These are phyloP conservation scores for Alternaria novae-zelandiae DNA, from an alignment of 2,329 filamentous ascomycete genomes.

Conservation along the genomic window DNA sequence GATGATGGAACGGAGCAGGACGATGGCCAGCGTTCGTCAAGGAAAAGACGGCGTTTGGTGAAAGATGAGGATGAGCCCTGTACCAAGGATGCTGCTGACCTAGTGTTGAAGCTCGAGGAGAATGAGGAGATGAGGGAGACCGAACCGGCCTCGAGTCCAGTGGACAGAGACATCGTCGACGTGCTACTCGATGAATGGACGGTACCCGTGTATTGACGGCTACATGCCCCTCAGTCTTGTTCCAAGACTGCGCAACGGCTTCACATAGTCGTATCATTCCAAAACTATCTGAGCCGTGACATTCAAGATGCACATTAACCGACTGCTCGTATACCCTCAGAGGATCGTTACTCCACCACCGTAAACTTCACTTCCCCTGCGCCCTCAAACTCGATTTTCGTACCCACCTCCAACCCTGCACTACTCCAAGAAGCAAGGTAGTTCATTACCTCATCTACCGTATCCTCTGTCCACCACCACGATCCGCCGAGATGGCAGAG, in stretches of 20 bases:
- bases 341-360: not conserved
- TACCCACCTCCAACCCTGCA: not conserved
- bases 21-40: too few species aligned
- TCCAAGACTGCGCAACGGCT: not conserved
- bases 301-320: not conserved
- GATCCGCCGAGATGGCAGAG: not conserved
- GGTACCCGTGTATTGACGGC: constrained; percentile 4
- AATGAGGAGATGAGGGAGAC: not conserved
- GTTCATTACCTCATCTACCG: constrained; percentile 2
- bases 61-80: not conserved
- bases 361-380: not conserved
- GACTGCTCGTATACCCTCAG: not conserved
- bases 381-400: not conserved
- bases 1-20: not conserved
- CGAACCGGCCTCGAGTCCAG: not conserved
- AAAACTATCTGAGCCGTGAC: too few species aligned
- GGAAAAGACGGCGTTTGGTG: not conserved
- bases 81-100: not conserved
- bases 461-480: constrained; percentile 10
- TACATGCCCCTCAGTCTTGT: not conserved
- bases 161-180: constrained; percentile 23
- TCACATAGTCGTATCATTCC: not conserved
- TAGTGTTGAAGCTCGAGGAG: not conserved
- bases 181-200: constrained; percentile 26
- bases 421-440: not conserved